Conservation (phyloP, 176 grass and related monocot genomes). For the Triticum monococcum region DNA sequence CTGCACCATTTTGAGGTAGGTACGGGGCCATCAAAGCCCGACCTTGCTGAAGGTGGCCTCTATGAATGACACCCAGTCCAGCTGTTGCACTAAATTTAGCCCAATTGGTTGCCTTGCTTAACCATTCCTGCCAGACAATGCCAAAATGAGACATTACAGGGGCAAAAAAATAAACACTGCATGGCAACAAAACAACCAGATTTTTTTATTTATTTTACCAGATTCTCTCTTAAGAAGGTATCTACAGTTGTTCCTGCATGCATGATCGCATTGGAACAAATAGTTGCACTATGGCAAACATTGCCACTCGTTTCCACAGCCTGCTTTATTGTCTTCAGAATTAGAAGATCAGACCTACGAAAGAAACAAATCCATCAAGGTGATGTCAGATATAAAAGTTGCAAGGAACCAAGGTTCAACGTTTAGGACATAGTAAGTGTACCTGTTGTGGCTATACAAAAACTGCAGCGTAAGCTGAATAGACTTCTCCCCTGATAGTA, state of each 20-base stretch:
- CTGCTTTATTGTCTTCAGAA: slow-evolving; percentile 98
- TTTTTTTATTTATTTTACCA: slow-evolving; percentile 44
- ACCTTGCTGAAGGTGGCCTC: slow-evolving; percentile 97
- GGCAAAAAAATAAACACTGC: slow-evolving; percentile 17
- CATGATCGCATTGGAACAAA: slow-evolving; percentile 98
- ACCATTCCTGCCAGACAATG: slow-evolving; percentile 73
- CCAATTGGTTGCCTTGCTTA: slow-evolving; percentile 98
- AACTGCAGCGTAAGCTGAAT: slow-evolving; percentile 97
- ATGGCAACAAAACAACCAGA: neutral
- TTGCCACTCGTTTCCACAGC: slow-evolving; percentile 98
- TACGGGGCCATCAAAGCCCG: slow-evolving; percentile 98
- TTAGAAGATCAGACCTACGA: slow-evolving; percentile 92
- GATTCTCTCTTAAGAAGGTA: slow-evolving; percentile 96
- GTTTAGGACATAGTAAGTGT: slow-evolving; percentile 3
- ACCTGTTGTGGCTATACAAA: slow-evolving; percentile 96
- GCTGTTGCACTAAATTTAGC: slow-evolving; percentile 97
- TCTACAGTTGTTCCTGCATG: slow-evolving; percentile 99
- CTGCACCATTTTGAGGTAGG: slow-evolving; percentile 84
- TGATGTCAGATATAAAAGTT: slow-evolving; percentile 13
- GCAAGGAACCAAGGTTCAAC: neutral
- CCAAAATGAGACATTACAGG: slow-evolving; percentile 7
- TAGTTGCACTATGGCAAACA: slow-evolving; percentile 97
- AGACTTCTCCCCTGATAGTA: slow-evolving; percentile 91
- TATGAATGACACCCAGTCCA: slow-evolving; percentile 97
- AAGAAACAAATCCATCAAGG: slow-evolving; percentile 13